Evolutionary conservation across 176 grass and related monocot genomes (phyloP).

Genomic region (Otatea glauca): DNA sequence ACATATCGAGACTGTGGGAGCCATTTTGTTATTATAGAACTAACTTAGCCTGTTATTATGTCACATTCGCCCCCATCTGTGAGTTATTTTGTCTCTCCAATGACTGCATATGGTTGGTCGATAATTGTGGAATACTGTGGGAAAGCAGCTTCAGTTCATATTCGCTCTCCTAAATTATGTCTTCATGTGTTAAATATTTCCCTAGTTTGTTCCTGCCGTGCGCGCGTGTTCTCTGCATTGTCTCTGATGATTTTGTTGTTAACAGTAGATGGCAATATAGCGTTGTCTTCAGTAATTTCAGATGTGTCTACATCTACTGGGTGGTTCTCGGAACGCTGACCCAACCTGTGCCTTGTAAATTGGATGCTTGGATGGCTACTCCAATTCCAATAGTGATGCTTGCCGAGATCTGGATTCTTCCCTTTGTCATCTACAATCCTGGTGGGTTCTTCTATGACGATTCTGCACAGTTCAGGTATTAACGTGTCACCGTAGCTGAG

Average conservation of each 20-base stretch:
- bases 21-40: constrained; percentile 69
- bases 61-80: constrained; percentile 27
- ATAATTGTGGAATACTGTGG: constrained; percentile 43
- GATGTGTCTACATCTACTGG: neutral
- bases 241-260: neutral
- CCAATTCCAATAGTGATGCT: neutral
- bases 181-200: neutral
- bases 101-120: constrained; percentile 63
- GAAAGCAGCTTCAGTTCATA: constrained; percentile 36
- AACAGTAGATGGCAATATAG: neutral
- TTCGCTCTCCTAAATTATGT: neutral
- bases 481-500: neutral
- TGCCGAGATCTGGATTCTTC: neutral
- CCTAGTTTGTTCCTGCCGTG: neutral
- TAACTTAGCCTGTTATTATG: constrained; percentile 61
- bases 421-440: neutral
- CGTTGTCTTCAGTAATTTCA: neutral
- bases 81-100: constrained; percentile 51
- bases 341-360: no score
- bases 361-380: neutral
- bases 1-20: constrained; percentile 36
- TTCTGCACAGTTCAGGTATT: neutral
- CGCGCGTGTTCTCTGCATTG: neutral
- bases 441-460: neutral
- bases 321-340: neutral